Evolutionary conservation across 768 basidiomycete genomes (phyloP).

Genomic region (Erythrobasidium yunnanense): DNA sequence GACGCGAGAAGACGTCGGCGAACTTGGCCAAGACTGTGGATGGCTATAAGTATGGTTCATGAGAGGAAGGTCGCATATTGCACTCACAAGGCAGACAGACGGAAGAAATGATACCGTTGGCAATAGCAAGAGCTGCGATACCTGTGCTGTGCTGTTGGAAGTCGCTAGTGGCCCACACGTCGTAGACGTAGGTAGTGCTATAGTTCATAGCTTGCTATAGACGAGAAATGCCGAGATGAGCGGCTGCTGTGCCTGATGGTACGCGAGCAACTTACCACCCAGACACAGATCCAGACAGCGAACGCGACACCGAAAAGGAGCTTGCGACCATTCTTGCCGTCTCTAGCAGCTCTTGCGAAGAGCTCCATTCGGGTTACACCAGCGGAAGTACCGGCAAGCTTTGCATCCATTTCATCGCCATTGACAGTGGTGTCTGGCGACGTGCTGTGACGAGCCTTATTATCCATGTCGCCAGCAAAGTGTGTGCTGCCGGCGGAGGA

Average conservation of each 20-base stretch:
- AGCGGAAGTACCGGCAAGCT: too few species aligned
- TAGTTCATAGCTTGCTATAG: slow-evolving; percentile 7
- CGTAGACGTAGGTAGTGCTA: slow-evolving; percentile 22
- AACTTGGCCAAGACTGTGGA: slow-evolving; percentile 25
- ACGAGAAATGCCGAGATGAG: too few species aligned
- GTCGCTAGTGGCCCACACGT: slow-evolving; percentile 38
- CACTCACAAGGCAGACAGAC: slow-evolving; percentile 34
- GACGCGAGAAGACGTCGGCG: slow-evolving; percentile 38
- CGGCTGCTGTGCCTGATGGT: too few species aligned
- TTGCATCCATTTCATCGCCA: too few species aligned
- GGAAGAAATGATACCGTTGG: slow-evolving; percentile 37
- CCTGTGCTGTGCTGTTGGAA: slow-evolving; percentile 39
- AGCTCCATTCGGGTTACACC: slow-evolving; percentile 29
- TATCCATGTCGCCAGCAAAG: too few species aligned
- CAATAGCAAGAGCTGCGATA: slow-evolving; percentile 39
- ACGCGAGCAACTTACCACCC: too few species aligned
- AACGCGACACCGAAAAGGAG: neutral
- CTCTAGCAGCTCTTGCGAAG: slow-evolving; percentile 11
- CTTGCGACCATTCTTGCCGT: slow-evolving; percentile 24
- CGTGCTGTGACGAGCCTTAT: too few species aligned
- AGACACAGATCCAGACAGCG: neutral
- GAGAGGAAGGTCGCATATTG: neutral
- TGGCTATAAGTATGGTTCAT: neutral
- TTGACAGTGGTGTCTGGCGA: too few species aligned
- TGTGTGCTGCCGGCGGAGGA: too few species aligned